These are phyloP conservation scores for Mucor saturninus DNA, from an alignment of 371 early-diverging fungal genomes.

Conservation along the genomic window DNA sequence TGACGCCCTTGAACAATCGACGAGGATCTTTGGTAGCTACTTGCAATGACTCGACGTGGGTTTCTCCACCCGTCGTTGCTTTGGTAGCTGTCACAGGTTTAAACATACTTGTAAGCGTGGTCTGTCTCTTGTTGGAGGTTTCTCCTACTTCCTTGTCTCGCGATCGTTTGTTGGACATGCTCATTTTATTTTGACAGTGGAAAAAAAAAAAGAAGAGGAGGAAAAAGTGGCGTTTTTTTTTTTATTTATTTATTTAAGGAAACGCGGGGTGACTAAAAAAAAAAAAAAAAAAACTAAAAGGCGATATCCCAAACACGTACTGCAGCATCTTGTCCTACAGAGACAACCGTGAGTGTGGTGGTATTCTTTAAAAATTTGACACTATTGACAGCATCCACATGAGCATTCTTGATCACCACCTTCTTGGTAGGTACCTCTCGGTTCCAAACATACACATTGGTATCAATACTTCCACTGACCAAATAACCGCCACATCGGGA, in stretches of 20 bases:
- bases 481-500: constrained; percentile 75
- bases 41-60: background rate
- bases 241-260: no score
- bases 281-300: constrained; percentile 14
- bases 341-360: constrained; percentile 63
- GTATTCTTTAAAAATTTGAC: constrained; percentile 64
- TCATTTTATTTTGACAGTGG: no score
- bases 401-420: constrained; percentile 83
- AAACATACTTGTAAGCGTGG: constrained; percentile 42
- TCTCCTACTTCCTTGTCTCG: constrained; percentile 1
- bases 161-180: constrained; percentile 1
- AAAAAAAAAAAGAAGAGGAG: background rate
- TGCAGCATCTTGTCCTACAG: constrained; percentile 84
- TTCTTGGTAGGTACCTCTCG: constrained; percentile 78
- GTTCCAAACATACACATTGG: constrained; percentile 91
- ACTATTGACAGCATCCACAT: constrained; percentile 78
- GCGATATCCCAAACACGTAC: constrained; percentile 77
- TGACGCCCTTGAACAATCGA: constrained; percentile 27
- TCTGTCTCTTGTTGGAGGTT: constrained; percentile 28
- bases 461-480: constrained; percentile 87
- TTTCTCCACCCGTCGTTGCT: background rate
- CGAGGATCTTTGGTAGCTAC: constrained; percentile 15
- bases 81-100: constrained; percentile 18
- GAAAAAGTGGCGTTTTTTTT: no score
- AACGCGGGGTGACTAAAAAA: no score